Evolutionary conservation across 2,329 filamentous ascomycete species (phyloP).

Genomic region (Beauveria rudraprayagi): DNA sequence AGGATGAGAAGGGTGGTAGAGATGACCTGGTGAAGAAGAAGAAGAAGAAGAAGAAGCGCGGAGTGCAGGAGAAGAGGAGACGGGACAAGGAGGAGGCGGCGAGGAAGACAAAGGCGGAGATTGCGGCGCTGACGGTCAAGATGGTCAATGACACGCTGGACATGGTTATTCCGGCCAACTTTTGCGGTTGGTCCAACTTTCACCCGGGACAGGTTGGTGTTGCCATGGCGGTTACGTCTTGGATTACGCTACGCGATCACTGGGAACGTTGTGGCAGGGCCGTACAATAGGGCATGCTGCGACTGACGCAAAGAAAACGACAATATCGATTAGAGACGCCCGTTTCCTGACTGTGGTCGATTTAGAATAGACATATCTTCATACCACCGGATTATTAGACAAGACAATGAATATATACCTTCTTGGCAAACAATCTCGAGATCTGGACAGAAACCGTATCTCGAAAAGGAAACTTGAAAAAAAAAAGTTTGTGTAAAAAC

Average conservation of each 20-base stretch:
- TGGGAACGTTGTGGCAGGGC: conserved; percentile 43
- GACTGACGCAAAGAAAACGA: no score
- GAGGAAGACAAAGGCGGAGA: conserved; percentile 22
- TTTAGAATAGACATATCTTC: not conserved
- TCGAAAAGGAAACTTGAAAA: not conserved
- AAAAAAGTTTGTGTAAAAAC: no score
- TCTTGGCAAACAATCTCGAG: not conserved
- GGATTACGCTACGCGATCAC: conserved; percentile 51
- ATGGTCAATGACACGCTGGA: conserved; percentile 53
- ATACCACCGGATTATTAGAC: not conserved
- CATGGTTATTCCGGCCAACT: conserved; percentile 50
- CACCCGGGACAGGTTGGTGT: conserved; percentile 45
- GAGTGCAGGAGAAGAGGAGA: conserved; percentile 24
- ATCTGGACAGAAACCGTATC: not conserved
- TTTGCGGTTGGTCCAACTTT: conserved; percentile 52
- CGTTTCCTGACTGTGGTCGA: not conserved
- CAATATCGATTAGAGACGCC: no score
- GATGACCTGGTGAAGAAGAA: conserved; percentile 13
- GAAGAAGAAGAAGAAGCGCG: conserved; percentile 13
- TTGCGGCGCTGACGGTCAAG: conserved; percentile 33
- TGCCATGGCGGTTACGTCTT: conserved; percentile 53
- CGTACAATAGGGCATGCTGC: not conserved
- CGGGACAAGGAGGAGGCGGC: conserved; percentile 27
- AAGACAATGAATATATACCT: not conserved
- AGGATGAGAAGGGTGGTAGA: conserved; percentile 11